Evolutionary conservation across 2,329 filamentous ascomycete genomes (phyloP), one percentile per base, ranked within the genome.

Genomic region (Scytalidium lignicola): DNA sequence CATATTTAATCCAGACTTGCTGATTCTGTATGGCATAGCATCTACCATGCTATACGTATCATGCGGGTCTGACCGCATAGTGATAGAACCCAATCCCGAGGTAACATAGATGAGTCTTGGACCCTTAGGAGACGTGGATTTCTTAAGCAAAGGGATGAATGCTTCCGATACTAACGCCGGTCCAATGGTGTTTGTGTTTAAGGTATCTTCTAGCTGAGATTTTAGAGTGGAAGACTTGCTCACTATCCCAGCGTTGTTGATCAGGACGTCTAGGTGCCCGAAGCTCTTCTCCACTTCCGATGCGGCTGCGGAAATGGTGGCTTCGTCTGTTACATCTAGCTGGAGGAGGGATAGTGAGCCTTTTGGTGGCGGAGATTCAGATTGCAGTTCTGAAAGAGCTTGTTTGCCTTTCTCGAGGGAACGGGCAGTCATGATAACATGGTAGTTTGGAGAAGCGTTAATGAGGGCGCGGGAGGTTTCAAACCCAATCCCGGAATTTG

Each of bases 401-500:
- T 48, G 29, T 32, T 56, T 43, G 3, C 57, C 58, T 37, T 55
- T 58, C 17, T 52, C 49, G 8, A 40, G 13, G 19, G 56, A 52
- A 23, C 60, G 60, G n/a, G 51, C 52, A 9, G 52, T 54, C n/a
- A 62, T 44, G 22, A 62, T 53, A 2, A 62, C 49, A 43, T 62
- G 58, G 42, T 54, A 60, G 12, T 55, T 42, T 10, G 39, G 12
- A 5, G 49, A 49, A 3, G 46, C 20, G 9, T 22, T 26, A 8
- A 50, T 17, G 10, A 57, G 40, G 8, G 37, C 18, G 2, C 57
- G 58, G 10, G 63, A 61, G 1, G 70, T 61, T 41, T 70, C 69
- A 1, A 64, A 61, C 0, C 71, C 71, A 0, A 74, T 58, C 3
- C 71, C 71, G 1, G 57, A 59, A 46, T 73, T 74, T 7, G 68